These are phyloP conservation scores for Beverwykella pulmonaria DNA, from an alignment of 495 filamentous ascomycete genomes.

Conservation along the genomic window DNA sequence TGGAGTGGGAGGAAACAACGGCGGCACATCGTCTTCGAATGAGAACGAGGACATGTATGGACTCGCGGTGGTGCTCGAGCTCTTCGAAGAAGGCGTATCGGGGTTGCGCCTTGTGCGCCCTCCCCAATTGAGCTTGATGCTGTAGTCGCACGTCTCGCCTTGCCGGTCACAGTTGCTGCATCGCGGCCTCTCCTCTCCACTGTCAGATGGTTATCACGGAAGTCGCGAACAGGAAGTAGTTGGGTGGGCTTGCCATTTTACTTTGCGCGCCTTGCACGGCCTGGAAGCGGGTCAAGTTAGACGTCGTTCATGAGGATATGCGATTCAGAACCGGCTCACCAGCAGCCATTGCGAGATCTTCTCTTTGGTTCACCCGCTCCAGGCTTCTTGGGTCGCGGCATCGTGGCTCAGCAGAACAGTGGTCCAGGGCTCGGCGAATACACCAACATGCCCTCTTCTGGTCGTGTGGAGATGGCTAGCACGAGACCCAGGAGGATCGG, in stretches of 20 bases:
- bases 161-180: conserved; percentile 78
- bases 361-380: conserved; percentile 52
- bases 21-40: conserved; percentile 21
- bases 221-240: background rate
- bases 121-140: conserved; percentile 82
- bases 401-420: conserved; percentile 12
- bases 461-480: background rate
- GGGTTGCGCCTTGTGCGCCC: conserved; percentile 61
- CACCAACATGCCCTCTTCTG: conserved; percentile 6
- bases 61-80: conserved; percentile 32
- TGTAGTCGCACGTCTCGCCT: conserved; percentile 82
- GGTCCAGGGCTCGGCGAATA: background rate
- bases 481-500: conserved; percentile 8
- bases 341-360: conserved; percentile 82
- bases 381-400: conserved; percentile 50
- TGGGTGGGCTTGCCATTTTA: conserved; percentile 65
- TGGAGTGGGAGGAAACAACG: conserved; percentile 16
- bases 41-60: conserved; percentile 32
- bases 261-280: conserved; percentile 77
- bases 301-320: background rate
- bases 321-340: conserved; percentile 55
- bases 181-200: conserved; percentile 74
- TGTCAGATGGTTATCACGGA: conserved; percentile 38
- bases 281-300: conserved; percentile 19
- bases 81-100: conserved; percentile 25